Evolutionary conservation across 257 asterid genomes (phyloP).

Genomic region (Solanum verrucosum): DNA sequence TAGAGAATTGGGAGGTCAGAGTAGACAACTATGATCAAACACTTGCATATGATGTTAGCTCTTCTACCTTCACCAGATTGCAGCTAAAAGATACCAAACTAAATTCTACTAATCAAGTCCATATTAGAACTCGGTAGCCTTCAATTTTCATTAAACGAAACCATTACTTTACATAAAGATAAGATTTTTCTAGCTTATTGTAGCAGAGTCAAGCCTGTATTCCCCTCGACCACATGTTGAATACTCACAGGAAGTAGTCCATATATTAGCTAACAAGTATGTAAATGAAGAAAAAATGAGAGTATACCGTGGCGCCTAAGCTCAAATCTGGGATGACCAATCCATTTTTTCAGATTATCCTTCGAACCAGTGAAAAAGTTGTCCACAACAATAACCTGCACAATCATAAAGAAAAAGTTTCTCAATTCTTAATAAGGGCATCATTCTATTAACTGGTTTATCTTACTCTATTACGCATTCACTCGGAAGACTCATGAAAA

Average conservation of each 20-base stretch:
- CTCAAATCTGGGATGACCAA: constrained; percentile 53
- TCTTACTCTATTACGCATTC: background rate
- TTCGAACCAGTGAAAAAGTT: constrained; percentile 41
- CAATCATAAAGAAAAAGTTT: background rate
- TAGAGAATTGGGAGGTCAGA: background rate
- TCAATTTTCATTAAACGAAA: background rate
- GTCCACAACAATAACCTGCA: constrained; percentile 40
- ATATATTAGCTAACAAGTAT: background rate
- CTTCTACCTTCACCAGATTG: background rate
- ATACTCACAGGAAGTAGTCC: background rate
- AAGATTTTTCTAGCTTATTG: background rate
- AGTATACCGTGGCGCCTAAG: constrained; percentile 40
- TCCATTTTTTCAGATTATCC: constrained; percentile 36
- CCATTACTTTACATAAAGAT: background rate
- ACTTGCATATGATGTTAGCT: background rate
- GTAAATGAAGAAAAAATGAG: background rate
- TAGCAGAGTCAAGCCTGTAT: background rate
- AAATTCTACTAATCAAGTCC: background rate
- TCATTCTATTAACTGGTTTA: background rate
- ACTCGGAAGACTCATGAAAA: background rate
- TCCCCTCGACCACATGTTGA: background rate
- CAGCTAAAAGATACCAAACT: background rate
- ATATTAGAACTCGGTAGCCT: background rate
- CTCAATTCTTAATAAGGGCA: background rate
- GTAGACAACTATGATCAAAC: background rate